A percentile compares a stretch with the other conserved stretches of the same genome.
These are phyloP conservation scores for Exophiala spinifera DNA, from an alignment of 2,329 filamentous ascomycete genomes.

Conservation along the genomic window DNA sequence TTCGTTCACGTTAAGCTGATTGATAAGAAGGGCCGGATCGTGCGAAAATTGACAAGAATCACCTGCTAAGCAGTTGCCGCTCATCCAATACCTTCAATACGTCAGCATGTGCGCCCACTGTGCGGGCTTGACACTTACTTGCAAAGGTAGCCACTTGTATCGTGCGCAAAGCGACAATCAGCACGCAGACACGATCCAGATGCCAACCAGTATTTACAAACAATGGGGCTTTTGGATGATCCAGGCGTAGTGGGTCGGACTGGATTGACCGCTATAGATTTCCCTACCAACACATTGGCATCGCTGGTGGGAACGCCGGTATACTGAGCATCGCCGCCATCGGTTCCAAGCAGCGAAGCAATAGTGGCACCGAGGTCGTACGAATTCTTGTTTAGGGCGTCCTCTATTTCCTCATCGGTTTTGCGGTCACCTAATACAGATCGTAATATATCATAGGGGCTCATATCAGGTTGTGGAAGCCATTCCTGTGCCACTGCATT, in stretches of 20 bases:
- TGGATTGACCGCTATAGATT: conserved; percentile 75
- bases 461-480: conserved; percentile 81
- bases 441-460: conserved; percentile 93
- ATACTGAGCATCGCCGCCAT: conserved; percentile 41
- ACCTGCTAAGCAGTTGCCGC: conserved; percentile 90
- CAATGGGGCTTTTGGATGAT: conserved; percentile 77
- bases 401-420: conserved; percentile 90
- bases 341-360: conserved; percentile 70
- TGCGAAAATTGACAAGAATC: conserved; percentile 96
- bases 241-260: conserved; percentile 72
- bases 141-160: conserved; percentile 93
- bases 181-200: conserved; percentile 93
- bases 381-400: conserved; percentile 80
- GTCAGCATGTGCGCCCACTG: conserved; percentile 30
- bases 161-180: conserved; percentile 95
- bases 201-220: conserved; percentile 96
- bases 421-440: conserved; percentile 87
- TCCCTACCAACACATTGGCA: conserved; percentile 73
- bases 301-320: conserved; percentile 55
- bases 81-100: conserved; percentile 77
- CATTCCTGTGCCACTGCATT: conserved; percentile 83
- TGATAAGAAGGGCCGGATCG: conserved; percentile 81
- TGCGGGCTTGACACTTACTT: conserved; percentile 64
- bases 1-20: conserved; percentile 66
- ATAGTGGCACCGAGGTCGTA: conserved; percentile 94